Base-by-base conservation (phyloP, 148 eudicot genomes). In the Suaeda aralocaspica region DNA sequence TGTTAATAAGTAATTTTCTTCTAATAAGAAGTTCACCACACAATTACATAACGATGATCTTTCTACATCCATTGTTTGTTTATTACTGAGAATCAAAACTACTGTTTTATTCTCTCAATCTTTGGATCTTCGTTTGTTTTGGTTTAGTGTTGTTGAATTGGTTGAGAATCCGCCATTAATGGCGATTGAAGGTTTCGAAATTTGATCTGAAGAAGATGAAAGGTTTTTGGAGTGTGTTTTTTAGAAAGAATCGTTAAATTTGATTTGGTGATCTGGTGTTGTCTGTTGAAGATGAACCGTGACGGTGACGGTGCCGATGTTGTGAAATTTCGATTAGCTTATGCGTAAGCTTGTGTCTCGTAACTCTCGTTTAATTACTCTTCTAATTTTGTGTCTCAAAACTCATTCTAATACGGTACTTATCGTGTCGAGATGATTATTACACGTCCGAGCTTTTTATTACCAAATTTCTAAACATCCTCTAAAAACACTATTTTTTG, bases 1-100 rank as follows among this genome's bases (percentile, higher is more conserved):
- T 64, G 97, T 81, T 22, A 95, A 77, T 29, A 89, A 53, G 80
- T 95, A 95, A 71, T 91, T 95, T 84, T 95, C 99, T 57, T 95
- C 99, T 29, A 95, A 61, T 16, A 91, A 77, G 72, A 95, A 95
- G 83, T 95, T 94, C 76, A 94, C 99, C 65, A 94, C 99, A 74
- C 99, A 94, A 81, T 94, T 94, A 82, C 99, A 94, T 79, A 94
- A 77, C 72, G 99, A 94, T 73, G 99, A 91, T 70, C 82, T 86
- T 82, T 94, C 99, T 77, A 91, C 99, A 73, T 94, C 97, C 99
- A 91, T 93, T 52, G 14, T 42, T 41, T 18, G 8, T 36, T 36
- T 8, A 36, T 8, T 8, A 8, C 8, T n/a, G n/a, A n/a, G n/a
- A 36, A 8, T 36, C 41, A 36, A 36, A 4, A 45, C 48, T 30